These are phyloP conservation scores for Antitrichia curtipendula DNA, from an alignment of 225 moss, liverwort and hornwort species.

Conservation along the genomic window DNA sequence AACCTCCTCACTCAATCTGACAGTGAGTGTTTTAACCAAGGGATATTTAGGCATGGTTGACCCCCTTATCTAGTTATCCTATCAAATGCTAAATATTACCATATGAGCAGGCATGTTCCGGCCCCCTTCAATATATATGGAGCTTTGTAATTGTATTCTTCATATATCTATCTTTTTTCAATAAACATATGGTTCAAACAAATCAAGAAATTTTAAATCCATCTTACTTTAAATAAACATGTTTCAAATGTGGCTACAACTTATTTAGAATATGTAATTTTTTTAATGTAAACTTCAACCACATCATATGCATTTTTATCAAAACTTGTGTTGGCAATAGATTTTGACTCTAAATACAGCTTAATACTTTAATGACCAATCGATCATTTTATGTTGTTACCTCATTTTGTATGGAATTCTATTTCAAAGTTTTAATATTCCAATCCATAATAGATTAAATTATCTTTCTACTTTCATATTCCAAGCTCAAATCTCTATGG, in stretches of 20 bases:
- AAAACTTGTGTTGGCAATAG: not conserved
- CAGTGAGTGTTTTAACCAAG: too few species aligned
- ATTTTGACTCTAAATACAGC: accelerated
- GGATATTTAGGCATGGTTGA: too few species aligned
- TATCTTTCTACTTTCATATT: not conserved
- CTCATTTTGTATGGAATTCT: not conserved
- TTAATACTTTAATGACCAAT: not conserved
- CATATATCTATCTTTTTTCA: too few species aligned
- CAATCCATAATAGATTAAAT: not conserved
- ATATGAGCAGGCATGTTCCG: too few species aligned
- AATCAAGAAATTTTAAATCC: not conserved
- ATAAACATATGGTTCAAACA: not conserved
- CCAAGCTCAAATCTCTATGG: not conserved
- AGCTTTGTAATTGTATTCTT: too few species aligned
- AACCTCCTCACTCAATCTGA: too few species aligned
- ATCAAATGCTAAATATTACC: too few species aligned
- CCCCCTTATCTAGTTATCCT: too few species aligned
- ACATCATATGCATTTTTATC: not conserved
- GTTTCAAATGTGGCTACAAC: not conserved
- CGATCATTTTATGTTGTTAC: not conserved
- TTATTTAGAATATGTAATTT: not conserved
- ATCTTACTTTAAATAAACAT: not conserved
- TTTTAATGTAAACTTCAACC: not conserved
- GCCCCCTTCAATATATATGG: not conserved
- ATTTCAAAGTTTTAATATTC: not conserved